Base-by-base conservation (phyloP, 495 filamentous ascomycete species). In the Penicillium arizonense region DNA sequence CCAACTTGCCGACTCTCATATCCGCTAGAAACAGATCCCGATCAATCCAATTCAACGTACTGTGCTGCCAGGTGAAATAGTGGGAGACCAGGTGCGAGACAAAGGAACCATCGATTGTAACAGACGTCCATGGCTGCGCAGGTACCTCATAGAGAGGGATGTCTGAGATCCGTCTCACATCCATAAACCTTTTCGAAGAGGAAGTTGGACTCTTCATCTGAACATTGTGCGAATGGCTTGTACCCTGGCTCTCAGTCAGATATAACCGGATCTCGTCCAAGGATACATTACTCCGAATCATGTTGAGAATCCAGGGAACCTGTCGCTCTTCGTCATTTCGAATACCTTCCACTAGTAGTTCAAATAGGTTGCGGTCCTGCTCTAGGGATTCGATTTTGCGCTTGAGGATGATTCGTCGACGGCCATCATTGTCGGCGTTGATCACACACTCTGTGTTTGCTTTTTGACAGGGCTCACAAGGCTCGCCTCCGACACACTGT, bases 51-150 rank as follows among this genome's bases (percentile, higher is more conserved):
- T 69, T 63, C 34, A 62, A 57, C 9, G 65, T 62, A 13, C 65
- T 44, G 14, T 69, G 61, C 43, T 73, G 65, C 73, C 72, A 77
- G 8, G 69, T 66, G 54, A 78, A 72, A 40, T 67, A 78, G 4
- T 69, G 45, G 2, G 69, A 72, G 5, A 78, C 47, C 5, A 77
- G 60, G 53, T 71, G 64, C 4, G 73, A 76, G 9, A 78, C 71
- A 44, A 77, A 62, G 1, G 64, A 68, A 50, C 69, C 62, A 38
- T 70, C 66, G 8, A 61, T 57, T 1, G 74, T 75, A 26, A 74
- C 62, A 4, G 50, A 45, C 0, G 76, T 79, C 76, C 76, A 79
- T 3, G 72, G 70, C 20, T 50, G 51, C 1, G 74, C 63, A 1
- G 66, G 62, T 4, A 77, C 59, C n/a, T 57, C 39, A 39, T 63